Base-by-base conservation (phyloP, 352 stramenopile genomes). In the Globisporangium emineosum region DNA sequence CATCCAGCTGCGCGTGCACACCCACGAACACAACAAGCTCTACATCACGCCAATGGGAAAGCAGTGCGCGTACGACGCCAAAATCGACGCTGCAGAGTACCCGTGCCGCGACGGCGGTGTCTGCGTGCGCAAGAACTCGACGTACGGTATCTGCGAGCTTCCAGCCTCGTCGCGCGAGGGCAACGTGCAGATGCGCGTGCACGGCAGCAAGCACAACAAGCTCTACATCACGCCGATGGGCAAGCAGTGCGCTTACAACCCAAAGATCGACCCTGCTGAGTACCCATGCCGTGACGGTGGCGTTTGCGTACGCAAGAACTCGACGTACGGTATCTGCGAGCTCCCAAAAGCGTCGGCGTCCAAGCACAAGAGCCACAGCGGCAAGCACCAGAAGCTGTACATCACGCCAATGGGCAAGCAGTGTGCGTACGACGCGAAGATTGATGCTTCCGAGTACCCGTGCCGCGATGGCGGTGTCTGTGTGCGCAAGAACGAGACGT, bases 1-100 rank as follows among this genome's bases (percentile, higher is more conserved):
- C 59, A 61, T 86, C 23, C 70, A 76, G 47, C 27, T 85, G 56
- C 69, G 66, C 55, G 58, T 81, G 60, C 64, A 70, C 30, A 57
- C 27, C 51, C n/a, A 25, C 15, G 33, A n/a, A 13, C 61, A 66
- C 32, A 45, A 73, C 62, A 86, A 86, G 67, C 73, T 89, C 57
- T 83, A 82, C 70, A 70, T 89, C 58, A 83, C 73, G 52, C 68
- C 74, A 17, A 66, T 86, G 45, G 81, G 81, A 63, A 32, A 79
- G 19, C 81, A 84, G 60, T 88, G 81, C 69, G 75, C 77, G 30
- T 90, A 83, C 70, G 78, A 88, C 68, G 76, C 57, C 60, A 77
- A 68, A 50, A 71, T 83, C 40, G 78, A 87, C 55, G 72, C 80
- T 23, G 75, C 70, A 23, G 59, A 88, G 65, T 88, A 89, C 55